Evolutionary conservation across 805 yeast species (phyloP), one percentile per base, ranked within the genome.

Genomic region (Nakazawaea populi): DNA sequence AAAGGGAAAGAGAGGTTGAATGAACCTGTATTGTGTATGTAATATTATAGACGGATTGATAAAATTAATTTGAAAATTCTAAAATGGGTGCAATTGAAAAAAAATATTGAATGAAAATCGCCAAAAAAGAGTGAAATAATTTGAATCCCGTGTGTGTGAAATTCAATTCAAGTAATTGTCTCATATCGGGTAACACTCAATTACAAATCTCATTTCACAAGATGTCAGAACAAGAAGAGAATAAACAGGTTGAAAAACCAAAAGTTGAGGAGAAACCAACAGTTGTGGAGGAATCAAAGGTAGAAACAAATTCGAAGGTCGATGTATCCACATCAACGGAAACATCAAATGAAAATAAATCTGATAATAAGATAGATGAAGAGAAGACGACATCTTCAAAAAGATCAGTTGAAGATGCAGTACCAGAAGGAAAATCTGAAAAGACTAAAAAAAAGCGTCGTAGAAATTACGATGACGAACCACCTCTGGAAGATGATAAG

Each of bases 401-500:
- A 46, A 61, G 55, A 48, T 48, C 52, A 44, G 53, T 40, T 41
- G 58, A 49, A 46, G 54, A 57, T 43, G 55, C 55, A 52, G 56
- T 57, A 37, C 40, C 40, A 10, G 40, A 37, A 4, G 18, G 2
- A 18, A 37, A 37, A 12, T 12, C 14, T 43, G 56, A 53, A 48
- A 55, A 59, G 49, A 56, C 60, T 8, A 63, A 58, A 50, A 75
- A 76, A 69, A 69, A 77, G 66, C 74, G 83, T 71, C 71, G 89
- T 73, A 67, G 81, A 67, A 72, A 80, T 59, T 73, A 79, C 56
- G 86, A 82, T 52, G 84, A 78, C 54, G 77, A 73, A n/a, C 83
- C 83, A n/a, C 70, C 70, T 14, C 70, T 68, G 34, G 80, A 77
- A 54, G 79, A 75, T 44, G 75, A 60, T 18, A 66, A 60, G 5